phyloP scores from a whole-genome alignment of 192 early-diverging fungal genomes.

The Gryganskiella cystojenkinii region DNA sequence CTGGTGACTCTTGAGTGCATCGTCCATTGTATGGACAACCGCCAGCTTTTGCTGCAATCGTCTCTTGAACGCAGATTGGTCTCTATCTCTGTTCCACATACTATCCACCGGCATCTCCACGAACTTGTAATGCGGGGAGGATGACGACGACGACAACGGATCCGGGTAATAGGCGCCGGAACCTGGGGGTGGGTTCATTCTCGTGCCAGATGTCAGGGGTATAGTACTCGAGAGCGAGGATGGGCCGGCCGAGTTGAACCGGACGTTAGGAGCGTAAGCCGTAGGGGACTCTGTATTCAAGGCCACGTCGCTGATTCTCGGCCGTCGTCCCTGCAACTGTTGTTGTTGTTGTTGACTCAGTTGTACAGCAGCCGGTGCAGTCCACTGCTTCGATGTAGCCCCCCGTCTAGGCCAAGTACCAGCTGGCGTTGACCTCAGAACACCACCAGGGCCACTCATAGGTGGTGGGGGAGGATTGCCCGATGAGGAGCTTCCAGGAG shows the following conservation, averaged over 20 bases:
- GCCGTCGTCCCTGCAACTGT: not conserved
- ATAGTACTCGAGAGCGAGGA: not conserved
- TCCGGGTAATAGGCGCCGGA: conserved; percentile 10
- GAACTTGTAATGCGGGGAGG: not conserved
- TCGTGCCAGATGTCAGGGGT: not conserved
- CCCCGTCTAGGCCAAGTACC: not conserved
- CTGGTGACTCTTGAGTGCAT: conserved; percentile 8
- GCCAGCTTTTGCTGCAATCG: conserved; percentile 16
- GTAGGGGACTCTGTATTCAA: conserved; percentile 1
- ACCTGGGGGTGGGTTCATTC: too few species aligned
- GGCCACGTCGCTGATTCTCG: not conserved
- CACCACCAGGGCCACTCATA: conserved; percentile 11
- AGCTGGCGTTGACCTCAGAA: not conserved
- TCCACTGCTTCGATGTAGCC: too few species aligned
- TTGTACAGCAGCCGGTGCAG: too few species aligned
- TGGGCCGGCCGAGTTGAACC: conserved; percentile 3
- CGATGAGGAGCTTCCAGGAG: too few species aligned
- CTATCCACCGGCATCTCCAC: not conserved
- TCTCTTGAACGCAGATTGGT: conserved; percentile 2
- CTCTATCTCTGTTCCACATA: not conserved
- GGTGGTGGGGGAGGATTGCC: not conserved
- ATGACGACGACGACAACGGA: not conserved
- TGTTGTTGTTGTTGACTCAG: too few species aligned
- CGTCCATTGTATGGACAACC: conserved; percentile 19
- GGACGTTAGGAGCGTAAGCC: not conserved